A percentile compares a stretch with the other conserved stretches of the same genome.
Conservation (phyloP, 257 asterid species). For the Echium plantagineum region DNA sequence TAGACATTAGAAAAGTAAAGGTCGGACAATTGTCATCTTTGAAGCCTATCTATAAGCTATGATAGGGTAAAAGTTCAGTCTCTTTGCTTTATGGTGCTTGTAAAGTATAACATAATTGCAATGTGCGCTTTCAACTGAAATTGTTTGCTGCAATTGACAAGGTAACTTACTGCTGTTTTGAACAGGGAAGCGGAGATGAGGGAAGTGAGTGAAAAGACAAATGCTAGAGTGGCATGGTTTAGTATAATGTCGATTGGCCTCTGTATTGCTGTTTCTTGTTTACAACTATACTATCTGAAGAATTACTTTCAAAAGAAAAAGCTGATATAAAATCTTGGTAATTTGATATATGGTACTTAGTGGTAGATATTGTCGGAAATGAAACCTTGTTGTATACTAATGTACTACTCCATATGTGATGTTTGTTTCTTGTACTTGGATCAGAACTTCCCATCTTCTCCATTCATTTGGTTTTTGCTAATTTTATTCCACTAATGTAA, state of each 20-base stretch:
- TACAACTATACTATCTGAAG: constrained; percentile 45
- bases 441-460: background rate
- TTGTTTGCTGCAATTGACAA: background rate
- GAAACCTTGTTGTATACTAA: background rate
- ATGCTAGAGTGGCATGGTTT: constrained; percentile 48
- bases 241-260: constrained; percentile 45
- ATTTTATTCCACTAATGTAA: background rate
- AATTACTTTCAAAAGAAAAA: constrained; percentile 53
- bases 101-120: no score
- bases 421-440: background rate
- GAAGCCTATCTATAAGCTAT: background rate
- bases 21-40: background rate
- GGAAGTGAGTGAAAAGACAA: constrained; percentile 50
- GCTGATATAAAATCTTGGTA: constrained; percentile 33
- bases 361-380: background rate
- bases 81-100: no score
- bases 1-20: background rate
- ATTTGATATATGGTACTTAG: no score
- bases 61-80: background rate
- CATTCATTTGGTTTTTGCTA: background rate
- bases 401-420: background rate
- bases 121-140: background rate
- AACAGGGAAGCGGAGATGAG: constrained; percentile 54
- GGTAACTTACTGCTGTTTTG: background rate
- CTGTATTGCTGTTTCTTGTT: constrained; percentile 31